phyloP scores from a whole-genome alignment of 208 protist species.

The Acanthamoeba triangularis region DNA sequence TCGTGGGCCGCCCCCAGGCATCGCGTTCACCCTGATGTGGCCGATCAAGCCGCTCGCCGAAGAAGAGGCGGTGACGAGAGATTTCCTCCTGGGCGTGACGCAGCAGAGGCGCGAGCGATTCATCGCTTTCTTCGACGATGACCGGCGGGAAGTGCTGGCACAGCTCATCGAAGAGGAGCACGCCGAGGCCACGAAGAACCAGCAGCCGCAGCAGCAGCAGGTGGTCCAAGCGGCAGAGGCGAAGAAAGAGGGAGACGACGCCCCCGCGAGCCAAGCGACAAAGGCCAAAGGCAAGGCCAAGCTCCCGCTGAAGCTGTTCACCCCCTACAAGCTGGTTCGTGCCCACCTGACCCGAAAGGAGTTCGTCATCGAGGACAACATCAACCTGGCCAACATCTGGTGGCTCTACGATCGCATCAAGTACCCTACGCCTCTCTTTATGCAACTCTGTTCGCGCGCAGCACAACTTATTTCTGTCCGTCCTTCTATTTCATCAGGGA shows the following conservation, averaged over 20 bases:
- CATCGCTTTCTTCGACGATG: conserved; percentile 52
- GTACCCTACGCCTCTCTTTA: background rate
- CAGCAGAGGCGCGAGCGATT: conserved; percentile 51
- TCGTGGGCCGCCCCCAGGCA: background rate
- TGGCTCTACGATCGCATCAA: conserved; percentile 56
- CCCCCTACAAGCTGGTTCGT: conserved; percentile 16
- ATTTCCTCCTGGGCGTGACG: conserved; percentile 49
- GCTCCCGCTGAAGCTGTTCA: conserved; percentile 40
- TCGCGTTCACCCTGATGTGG: conserved; percentile 54
- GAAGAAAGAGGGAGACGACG: background rate
- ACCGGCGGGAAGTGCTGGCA: background rate
- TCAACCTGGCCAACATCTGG: conserved; percentile 38
- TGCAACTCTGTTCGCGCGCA: background rate
- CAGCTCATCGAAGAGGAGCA: conserved; percentile 27
- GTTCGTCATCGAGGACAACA: conserved; percentile 63
- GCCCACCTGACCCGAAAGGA: conserved; percentile 26
- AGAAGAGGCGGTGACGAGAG: conserved; percentile 50
- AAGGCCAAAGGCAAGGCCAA: background rate
- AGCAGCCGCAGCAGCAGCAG: background rate
- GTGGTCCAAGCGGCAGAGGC: background rate
- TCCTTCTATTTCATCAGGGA: background rate
- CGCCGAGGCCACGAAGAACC: background rate
- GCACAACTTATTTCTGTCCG: background rate
- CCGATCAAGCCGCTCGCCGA: conserved; percentile 11
- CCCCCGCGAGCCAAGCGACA: background rate